Evolutionary conservation across 345 rosid genomes (phyloP), one percentile per base, ranked within the genome.

Genomic region (Populus deltoides): DNA sequence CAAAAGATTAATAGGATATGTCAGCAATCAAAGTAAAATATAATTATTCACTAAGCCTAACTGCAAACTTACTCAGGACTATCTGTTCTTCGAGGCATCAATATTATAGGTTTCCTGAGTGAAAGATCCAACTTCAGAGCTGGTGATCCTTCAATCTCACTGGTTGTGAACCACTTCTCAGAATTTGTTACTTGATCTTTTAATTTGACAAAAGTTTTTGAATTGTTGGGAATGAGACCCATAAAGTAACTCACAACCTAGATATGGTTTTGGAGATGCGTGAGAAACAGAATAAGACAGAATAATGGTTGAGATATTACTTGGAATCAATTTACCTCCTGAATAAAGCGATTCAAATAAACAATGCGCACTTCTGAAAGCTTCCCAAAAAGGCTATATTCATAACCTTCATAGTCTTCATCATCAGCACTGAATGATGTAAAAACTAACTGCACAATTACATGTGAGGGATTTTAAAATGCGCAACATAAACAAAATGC

Each of bases 331-430:
- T 45, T 77, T 90, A 96, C 99, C 99, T 96, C 99, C 90, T 91
- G 98, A 77, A 96, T 88, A 87, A 96, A 96, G 75, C 99, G 97
- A 85, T 93, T 93, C 82, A 96, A 83, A 87, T 90, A 96, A 79
- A 96, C 94, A 83, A 96, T 47, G 68, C 97, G 97, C 75, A 96
- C 98, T 96, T 96, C 99, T 75, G 99, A 96, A 80, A 96, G 90
- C 88, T 96, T 89, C 68, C 99, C 99, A 80, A 83, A 79, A 79
- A 96, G 92, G 86, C 92, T 82, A 85, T 87, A 96, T 45, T 96
- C 99, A 73, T 87, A 96, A 78, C 99, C 99, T 81, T 88, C 82
- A 78, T 93, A 86, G 81, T 96, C 99, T 47, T 92, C 98, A 82
- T 96, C 98, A 65, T 88, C 93, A 76, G 63, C 63, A 83, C 86